These are phyloP conservation scores for Mallotus nudiflorus DNA, from an alignment of 345 rosid genomes.

Conservation along the genomic window DNA sequence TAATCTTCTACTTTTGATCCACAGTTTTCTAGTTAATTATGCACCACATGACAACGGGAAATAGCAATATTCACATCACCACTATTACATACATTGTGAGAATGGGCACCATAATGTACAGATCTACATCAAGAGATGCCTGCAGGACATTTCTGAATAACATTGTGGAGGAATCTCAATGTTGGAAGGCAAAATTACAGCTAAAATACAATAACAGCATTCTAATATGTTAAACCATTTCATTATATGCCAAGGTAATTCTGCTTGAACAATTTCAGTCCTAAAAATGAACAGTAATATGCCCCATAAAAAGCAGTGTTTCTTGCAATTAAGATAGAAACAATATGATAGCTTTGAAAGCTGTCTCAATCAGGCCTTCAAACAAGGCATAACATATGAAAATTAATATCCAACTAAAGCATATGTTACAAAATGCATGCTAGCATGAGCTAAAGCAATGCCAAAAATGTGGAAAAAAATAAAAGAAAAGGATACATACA, in stretches of 20 bases:
- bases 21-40: neutral
- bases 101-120: neutral
- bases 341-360: slow-evolving; percentile 3
- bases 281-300: too few species aligned
- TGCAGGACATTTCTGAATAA: neutral
- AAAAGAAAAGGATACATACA: too few species aligned
- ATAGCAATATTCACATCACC: too few species aligned
- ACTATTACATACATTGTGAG: neutral
- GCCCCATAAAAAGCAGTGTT: neutral
- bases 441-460: neutral
- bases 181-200: neutral
- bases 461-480: neutral
- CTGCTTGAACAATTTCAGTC: neutral
- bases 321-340: neutral
- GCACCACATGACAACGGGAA: too few species aligned
- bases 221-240: too few species aligned
- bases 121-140: neutral
- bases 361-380: neutral
- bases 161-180: neutral
- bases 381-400: neutral
- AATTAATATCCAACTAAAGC: slow-evolving; percentile 1
- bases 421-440: slow-evolving; percentile 2
- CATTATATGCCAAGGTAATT: neutral
- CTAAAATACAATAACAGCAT: neutral
- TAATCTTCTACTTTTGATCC: neutral